Conservation (phyloP, 345 rosid species). For the Gossypium turneri region DNA sequence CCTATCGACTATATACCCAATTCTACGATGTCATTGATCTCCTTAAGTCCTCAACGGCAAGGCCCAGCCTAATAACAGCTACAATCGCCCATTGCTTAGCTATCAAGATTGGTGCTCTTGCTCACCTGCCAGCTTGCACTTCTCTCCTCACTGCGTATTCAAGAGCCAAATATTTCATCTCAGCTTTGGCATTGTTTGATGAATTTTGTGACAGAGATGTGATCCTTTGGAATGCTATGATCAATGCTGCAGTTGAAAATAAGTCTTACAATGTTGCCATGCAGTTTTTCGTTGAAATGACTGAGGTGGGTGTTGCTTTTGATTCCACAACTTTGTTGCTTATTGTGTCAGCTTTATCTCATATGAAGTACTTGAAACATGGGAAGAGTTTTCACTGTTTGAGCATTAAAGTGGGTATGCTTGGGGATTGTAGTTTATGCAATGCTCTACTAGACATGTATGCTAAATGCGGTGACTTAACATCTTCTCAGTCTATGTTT, state of each 20-base stretch:
- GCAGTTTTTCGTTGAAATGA: conserved; percentile 37
- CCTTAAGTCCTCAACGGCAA: conserved; percentile 29
- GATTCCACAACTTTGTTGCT: conserved; percentile 57
- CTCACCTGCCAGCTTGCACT: conserved; percentile 40
- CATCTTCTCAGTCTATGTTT: conserved; percentile 40
- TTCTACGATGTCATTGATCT: conserved; percentile 25
- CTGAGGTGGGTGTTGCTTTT: conserved; percentile 36
- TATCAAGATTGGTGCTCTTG: conserved; percentile 49
- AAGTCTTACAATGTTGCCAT: conserved; percentile 27
- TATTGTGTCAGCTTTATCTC: conserved; percentile 31
- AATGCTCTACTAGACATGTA: conserved; percentile 55
- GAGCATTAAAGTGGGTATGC: conserved; percentile 40
- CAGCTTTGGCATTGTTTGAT: conserved; percentile 36
- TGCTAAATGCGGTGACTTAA: conserved; percentile 49
- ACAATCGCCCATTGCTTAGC: conserved; percentile 45
- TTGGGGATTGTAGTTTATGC: conserved; percentile 37
- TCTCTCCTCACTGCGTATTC: conserved; percentile 49
- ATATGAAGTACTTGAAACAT: conserved; percentile 18
- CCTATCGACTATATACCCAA: not conserved
- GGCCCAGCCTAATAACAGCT: conserved; percentile 18
- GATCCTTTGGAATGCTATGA: conserved; percentile 58
- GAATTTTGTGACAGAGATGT: conserved; percentile 42
- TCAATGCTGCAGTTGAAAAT: conserved; percentile 46
- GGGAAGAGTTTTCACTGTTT: conserved; percentile 42
- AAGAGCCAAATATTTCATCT: conserved; percentile 29